These are phyloP conservation scores for Beta macrorhiza DNA, from an alignment of 179 eudicot genomes.

Conservation along the genomic window DNA sequence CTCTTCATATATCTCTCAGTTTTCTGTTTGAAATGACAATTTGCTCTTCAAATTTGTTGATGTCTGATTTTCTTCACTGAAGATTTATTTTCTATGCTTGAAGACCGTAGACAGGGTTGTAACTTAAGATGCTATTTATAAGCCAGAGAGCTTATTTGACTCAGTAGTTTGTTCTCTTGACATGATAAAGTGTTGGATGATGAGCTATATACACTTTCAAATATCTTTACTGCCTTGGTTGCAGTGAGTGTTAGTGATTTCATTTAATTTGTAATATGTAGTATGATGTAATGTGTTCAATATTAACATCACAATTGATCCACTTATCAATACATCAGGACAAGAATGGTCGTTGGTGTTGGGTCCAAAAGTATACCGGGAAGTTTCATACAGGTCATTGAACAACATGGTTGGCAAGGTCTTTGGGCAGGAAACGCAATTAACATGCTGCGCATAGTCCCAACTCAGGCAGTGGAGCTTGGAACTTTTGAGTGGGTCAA, in stretches of 20 bases:
- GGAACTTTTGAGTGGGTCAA: constrained; percentile 94
- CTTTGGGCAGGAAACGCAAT: constrained; percentile 93
- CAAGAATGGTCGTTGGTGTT: constrained; percentile 97
- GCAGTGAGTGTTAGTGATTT: neutral
- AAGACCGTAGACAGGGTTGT: neutral
- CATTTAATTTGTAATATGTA: neutral
- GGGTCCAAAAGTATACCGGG: constrained; percentile 76
- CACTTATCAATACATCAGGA: constrained; percentile 52
- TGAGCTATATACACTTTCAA: neutral
- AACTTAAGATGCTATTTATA: constrained; percentile 6
- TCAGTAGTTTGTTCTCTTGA: neutral
- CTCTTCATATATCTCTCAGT: neutral
- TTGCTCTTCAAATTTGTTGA: neutral
- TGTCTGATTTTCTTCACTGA: neutral
- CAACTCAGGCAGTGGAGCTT: constrained; percentile 93
- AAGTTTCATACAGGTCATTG: constrained; percentile 71
- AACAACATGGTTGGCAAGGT: constrained; percentile 88
- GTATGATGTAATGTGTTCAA: neutral
- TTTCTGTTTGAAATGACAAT: neutral
- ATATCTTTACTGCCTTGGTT: neutral
- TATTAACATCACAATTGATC: neutral
- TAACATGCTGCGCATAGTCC: constrained; percentile 92
- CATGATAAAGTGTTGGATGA: neutral
- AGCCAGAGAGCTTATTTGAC: neutral
- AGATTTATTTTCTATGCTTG: neutral